These are phyloP conservation scores for Naganishia onofrii DNA, from an alignment of 768 basidiomycete species.

Conservation along the genomic window DNA sequence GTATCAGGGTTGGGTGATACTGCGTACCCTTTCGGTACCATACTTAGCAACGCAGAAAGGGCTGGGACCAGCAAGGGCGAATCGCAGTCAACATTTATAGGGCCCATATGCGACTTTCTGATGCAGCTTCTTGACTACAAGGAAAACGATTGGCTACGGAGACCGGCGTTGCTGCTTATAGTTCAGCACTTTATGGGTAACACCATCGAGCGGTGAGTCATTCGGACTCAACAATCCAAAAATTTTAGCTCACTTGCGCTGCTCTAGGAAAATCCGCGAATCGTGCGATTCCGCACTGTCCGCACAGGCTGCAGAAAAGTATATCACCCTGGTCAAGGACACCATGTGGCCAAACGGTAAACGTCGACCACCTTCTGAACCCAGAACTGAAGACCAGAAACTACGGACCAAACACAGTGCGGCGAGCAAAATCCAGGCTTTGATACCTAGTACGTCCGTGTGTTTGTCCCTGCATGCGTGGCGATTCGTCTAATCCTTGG, in stretches of 20 bases:
- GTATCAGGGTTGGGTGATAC: slow-evolving; percentile 10
- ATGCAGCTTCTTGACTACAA: slow-evolving; percentile 91
- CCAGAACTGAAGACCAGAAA: slow-evolving; percentile 80
- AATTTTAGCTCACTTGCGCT: background rate
- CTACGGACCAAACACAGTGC: slow-evolving; percentile 77
- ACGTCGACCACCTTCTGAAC: slow-evolving; percentile 60
- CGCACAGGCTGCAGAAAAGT: slow-evolving; percentile 67
- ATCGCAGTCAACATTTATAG: slow-evolving; percentile 72
- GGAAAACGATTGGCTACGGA: slow-evolving; percentile 92
- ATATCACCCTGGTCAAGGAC: slow-evolving; percentile 68
- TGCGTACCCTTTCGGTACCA: background rate
- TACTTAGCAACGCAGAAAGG: background rate
- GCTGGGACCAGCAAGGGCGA: background rate
- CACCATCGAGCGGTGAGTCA: slow-evolving; percentile 82
- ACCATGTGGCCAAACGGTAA: slow-evolving; percentile 82
- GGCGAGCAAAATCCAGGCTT: slow-evolving; percentile 78
- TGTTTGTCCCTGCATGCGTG: too few relatives aligned
- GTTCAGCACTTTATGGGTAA: slow-evolving; percentile 92
- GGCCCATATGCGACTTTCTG: slow-evolving; percentile 89
- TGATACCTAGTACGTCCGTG: slow-evolving; percentile 82
- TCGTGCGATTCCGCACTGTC: slow-evolving; percentile 65
- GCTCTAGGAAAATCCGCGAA: slow-evolving; percentile 78
- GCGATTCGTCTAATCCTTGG: too few relatives aligned
- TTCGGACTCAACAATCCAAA: background rate
- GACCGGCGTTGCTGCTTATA: slow-evolving; percentile 94